Base-by-base conservation (phyloP, 805 yeast species). In the Metschnikowia anglica region DNA sequence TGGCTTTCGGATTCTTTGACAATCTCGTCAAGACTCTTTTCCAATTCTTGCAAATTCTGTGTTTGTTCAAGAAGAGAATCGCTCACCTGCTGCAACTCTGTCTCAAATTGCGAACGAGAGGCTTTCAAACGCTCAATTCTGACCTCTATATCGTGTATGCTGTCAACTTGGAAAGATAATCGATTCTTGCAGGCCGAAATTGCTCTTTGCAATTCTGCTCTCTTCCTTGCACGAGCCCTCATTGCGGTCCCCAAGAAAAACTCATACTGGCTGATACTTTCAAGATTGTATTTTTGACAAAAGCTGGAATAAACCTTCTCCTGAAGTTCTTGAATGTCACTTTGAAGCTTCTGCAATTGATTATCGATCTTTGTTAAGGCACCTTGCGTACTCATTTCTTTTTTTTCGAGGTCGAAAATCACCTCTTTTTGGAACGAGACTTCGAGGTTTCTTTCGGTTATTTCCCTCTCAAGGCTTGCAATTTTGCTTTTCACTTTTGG, bases 241-340 rank as follows among this genome's bases (percentile, higher is more conserved):
- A 77, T 55, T 3, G 75, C 62, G 4, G 77, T 67, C 5, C 91
- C 90, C 41, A 83, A 85, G 10, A 77, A 68, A 33, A 67, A 68
- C 59, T 89, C 97, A 58, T 85, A 89, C 25, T 83, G 88, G 35
- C 73, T 69, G 29, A 88, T 79, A 24, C 66, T 62, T 6, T 65
- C 59, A 52, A 88, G 79, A 0, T 80, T 79, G 39, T 82, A 63
- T 43, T 63, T 68, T 1, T 56, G 41, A 43, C 90, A 83, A 56
- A 89, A 85, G 0, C 61, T 72, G 8, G 58, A 36, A 56, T 80
- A 85, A 3, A 81, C 62, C 3, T 59, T 57, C 2, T 62, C 50
- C 49, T 80, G 82, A 6, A 81, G 55, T 1, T 21, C 27, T 8
- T 19, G 7, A 12, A 41, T 41, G 5, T 41, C 37, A 9, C 11